Evolutionary conservation across 352 stramenopile genomes (phyloP).

Genomic region (Globisporangium cystogenes): DNA sequence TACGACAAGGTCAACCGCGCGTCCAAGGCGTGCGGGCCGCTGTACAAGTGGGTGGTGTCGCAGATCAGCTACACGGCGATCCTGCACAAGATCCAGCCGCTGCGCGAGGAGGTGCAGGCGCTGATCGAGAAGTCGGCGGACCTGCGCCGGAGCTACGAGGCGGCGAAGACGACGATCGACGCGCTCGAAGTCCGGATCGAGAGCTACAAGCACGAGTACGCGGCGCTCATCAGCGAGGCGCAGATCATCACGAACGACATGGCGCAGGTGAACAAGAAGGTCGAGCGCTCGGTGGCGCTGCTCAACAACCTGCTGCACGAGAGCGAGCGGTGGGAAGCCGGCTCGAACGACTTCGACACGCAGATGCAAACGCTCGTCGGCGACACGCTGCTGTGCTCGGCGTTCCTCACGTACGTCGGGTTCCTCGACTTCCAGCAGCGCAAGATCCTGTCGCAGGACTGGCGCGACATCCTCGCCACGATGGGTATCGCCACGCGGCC

Average conservation of each 20-base stretch:
- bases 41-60: constrained; percentile 99
- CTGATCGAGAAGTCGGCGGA: constrained; percentile 94
- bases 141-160: constrained; percentile 91
- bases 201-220: constrained; percentile 99
- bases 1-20: constrained; percentile 91
- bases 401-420: constrained; percentile 98
- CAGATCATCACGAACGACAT: constrained; percentile 99
- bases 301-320: constrained; percentile 97
- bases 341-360: constrained; percentile 94
- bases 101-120: constrained; percentile 97
- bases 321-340: constrained; percentile 97
- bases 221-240: constrained; percentile 95
- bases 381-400: constrained; percentile 94
- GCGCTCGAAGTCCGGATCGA: constrained; percentile 95
- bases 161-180: constrained; percentile 91
- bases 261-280: constrained; percentile 95
- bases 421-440: constrained; percentile 98
- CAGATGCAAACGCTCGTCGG: constrained; percentile 97
- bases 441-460: constrained; percentile 92
- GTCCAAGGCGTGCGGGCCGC: constrained; percentile 96
- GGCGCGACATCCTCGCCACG: constrained; percentile 92
- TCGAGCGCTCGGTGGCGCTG: constrained; percentile 95
- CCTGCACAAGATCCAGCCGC: constrained; percentile 97
- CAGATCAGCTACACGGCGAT: constrained; percentile 99
- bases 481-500: constrained; percentile 87